phyloP scores from a whole-genome alignment of 768 basidiomycete species.

The Pleurotus ostreatus region DNA sequence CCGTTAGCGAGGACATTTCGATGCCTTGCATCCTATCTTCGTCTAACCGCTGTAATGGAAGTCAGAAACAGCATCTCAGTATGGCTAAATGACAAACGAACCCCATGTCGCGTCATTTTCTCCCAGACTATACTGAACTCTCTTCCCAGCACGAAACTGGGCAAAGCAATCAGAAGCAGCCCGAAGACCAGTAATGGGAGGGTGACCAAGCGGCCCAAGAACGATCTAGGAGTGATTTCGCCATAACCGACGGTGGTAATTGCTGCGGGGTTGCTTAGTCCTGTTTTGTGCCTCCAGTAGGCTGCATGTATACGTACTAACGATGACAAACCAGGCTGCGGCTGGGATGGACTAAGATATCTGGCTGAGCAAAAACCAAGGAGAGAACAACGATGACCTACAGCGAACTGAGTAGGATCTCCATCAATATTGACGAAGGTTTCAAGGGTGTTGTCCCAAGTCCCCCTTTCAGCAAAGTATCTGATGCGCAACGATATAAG shows the following conservation, averaged over 20 bases:
- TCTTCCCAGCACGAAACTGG: conserved; percentile 86
- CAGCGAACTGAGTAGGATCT: conserved; percentile 75
- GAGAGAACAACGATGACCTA: conserved; percentile 24
- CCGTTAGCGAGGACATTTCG: conserved; percentile 9
- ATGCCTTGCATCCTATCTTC: conserved; percentile 15
- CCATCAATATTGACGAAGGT: conserved; percentile 85
- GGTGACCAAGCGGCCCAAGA: conserved; percentile 83
- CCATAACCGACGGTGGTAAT: conserved; percentile 92
- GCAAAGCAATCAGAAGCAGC: conserved; percentile 83
- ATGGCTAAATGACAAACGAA: conserved; percentile 17
- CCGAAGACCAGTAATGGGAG: conserved; percentile 86
- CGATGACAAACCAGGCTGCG: conserved; percentile 77
- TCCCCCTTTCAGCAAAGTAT: conserved; percentile 88
- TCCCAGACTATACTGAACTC: conserved; percentile 94
- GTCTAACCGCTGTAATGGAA: conserved; percentile 7
- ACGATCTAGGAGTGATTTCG: conserved; percentile 85
- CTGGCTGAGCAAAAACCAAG: not conserved
- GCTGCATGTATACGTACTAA: conserved; percentile 50
- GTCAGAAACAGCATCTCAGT: not conserved
- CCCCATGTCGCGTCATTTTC: conserved; percentile 55
- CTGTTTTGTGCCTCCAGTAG: too few species aligned
- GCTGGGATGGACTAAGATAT: conserved; percentile 57
- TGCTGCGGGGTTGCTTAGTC: conserved; percentile 36
- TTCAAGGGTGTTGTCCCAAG: conserved; percentile 79
- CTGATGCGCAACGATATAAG: conserved; percentile 27